Evolutionary conservation across 805 yeast species (phyloP).

Genomic region (Ogataea paraovalis): DNA sequence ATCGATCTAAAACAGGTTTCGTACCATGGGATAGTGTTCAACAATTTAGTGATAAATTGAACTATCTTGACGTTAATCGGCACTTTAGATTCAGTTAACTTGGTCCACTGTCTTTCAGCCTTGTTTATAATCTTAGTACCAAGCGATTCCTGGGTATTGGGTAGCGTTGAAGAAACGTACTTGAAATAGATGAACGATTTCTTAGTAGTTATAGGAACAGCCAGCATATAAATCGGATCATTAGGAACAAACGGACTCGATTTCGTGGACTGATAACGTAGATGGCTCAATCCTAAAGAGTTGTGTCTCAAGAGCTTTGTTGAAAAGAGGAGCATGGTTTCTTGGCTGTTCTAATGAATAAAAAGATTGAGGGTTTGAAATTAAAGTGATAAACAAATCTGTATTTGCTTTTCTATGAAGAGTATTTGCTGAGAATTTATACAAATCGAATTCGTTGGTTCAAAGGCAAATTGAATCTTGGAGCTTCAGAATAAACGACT

Average conservation of each 20-base stretch:
- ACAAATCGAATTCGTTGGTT: no score
- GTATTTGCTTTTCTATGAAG: no score
- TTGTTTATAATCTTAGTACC: constrained; percentile 42
- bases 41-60: constrained; percentile 42
- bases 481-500: no score
- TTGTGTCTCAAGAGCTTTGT: not conserved
- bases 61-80: constrained; percentile 60
- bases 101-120: constrained; percentile 60
- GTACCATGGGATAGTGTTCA: constrained; percentile 71
- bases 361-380: no score
- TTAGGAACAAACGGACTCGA: not conserved
- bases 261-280: not conserved
- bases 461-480: not conserved
- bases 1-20: constrained; percentile 72
- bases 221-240: constrained; percentile 50
- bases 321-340: not conserved
- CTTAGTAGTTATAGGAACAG: constrained; percentile 66
- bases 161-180: constrained; percentile 35
- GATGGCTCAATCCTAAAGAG: not conserved
- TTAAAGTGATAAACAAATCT: no score
- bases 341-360: no score
- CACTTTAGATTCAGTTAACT: constrained; percentile 50
- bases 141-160: constrained; percentile 29
- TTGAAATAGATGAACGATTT: constrained; percentile 68
- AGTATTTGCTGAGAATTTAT: not conserved